phyloP scores from a whole-genome alignment of 2,329 filamentous ascomycete species.

The Bipolaris zeicola region DNA sequence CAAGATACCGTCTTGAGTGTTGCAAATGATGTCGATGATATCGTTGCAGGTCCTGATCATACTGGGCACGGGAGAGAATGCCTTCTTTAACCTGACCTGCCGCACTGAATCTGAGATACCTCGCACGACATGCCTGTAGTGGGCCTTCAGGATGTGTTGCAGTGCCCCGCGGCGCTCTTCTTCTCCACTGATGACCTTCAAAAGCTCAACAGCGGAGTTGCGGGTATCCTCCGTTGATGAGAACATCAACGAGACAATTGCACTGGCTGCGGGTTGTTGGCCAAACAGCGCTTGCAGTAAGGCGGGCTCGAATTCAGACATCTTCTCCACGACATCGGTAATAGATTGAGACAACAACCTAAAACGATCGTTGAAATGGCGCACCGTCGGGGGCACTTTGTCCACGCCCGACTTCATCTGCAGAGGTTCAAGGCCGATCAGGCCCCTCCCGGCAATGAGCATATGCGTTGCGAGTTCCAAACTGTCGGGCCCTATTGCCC shows the following conservation, averaged over 20 bases:
- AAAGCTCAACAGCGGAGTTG: slow-evolving; percentile 77
- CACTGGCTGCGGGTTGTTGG: slow-evolving; percentile 70
- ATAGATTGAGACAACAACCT: slow-evolving; percentile 66
- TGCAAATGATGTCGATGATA: slow-evolving; percentile 67
- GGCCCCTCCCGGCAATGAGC: slow-evolving; percentile 69
- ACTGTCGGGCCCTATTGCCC: slow-evolving; percentile 69
- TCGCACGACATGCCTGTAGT: slow-evolving; percentile 62
- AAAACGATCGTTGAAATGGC: slow-evolving; percentile 79
- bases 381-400: slow-evolving; percentile 60
- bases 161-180: slow-evolving; percentile 65
- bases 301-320: slow-evolving; percentile 74
- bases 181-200: slow-evolving; percentile 81
- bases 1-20: slow-evolving; percentile 67
- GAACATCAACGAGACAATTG: slow-evolving; percentile 78
- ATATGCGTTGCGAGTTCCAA: slow-evolving; percentile 76
- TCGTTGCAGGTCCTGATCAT: slow-evolving; percentile 67
- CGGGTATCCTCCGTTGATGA: slow-evolving; percentile 80
- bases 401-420: slow-evolving; percentile 44
- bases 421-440: slow-evolving; percentile 79
- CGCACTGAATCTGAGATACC: slow-evolving; percentile 63
- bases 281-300: slow-evolving; percentile 74
- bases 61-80: slow-evolving; percentile 64
- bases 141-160: slow-evolving; percentile 62
- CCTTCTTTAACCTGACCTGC: slow-evolving; percentile 60
- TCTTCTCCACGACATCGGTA: slow-evolving; percentile 74